Evolutionary conservation across 2,329 filamentous ascomycete genomes (phyloP), one percentile per base, ranked within the genome.

Genomic region (Pleurostoma richardsiae): DNA sequence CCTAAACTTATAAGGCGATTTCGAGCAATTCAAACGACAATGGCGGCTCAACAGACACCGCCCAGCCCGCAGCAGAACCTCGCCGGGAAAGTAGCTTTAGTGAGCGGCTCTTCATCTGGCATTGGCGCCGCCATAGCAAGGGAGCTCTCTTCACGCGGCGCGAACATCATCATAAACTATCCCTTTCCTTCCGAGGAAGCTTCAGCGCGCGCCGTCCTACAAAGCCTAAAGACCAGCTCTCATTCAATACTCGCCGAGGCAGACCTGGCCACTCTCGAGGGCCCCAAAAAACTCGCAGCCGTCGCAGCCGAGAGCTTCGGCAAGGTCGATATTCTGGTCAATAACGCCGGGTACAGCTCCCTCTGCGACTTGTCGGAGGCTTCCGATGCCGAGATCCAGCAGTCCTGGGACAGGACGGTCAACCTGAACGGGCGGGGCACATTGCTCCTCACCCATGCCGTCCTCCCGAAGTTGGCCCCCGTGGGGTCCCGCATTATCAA

Each of bases 81-180:
- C 31, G 19, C 46, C 4, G 57, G 54, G 41, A 78, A 79, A 54
- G 73, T 77, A 40, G 74, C 80, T 4, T 67, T 82, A 10, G 66
- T 83, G 31, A 69, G 65, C 10, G 71, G 70, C 31, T 68, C 65
- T 29, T 63, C 58, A 46, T 67, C 63, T 28, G 73, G 72, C 41
- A 74, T 76, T 48, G 73, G 72, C 28, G 61, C 64, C 10, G 70
- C 70, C 30, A 71, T 73, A 30, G 69, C 67, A 3, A 56, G 59
- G 30, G 72, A 73, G 45, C 61, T 76, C 3, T 62, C 71, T 8
- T 63, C 65, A 39, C 68, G 69, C 10, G 74, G 74, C 41, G 73
- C 73, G 31, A 64, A 63, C 39, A 62, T 76, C 6, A 69, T 74
- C 6, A 59, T 77, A 57, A 77, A 74, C 61, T 79, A 77, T 56